A percentile compares a stretch with the other conserved stretches of the same genome.
phyloP scores from a whole-genome alignment of 1,284 basidiomycete genomes.

The Microbotryum lychnidis-dioicae region DNA sequence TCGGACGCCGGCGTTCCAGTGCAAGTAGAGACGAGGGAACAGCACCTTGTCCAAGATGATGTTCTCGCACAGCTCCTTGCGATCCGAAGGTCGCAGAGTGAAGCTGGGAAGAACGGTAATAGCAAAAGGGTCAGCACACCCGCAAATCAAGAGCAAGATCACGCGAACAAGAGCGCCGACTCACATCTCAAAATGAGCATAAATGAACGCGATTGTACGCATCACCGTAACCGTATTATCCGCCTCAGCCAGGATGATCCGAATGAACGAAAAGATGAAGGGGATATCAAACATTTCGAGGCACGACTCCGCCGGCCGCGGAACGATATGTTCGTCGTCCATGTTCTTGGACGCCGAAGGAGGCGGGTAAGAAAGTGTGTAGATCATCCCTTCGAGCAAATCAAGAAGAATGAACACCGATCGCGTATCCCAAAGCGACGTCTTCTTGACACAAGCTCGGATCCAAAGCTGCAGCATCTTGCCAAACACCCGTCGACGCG shows the following conservation, averaged over 20 bases:
- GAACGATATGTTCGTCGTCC: conserved; percentile 34
- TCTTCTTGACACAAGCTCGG: conserved; percentile 43
- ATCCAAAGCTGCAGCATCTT: conserved; percentile 46
- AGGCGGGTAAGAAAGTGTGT: conserved; percentile 33
- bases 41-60: conserved; percentile 43
- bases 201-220: conserved; percentile 46
- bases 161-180: conserved; percentile 7
- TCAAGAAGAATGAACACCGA: conserved; percentile 43
- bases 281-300: conserved; percentile 42
- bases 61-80: conserved; percentile 43
- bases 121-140: neutral
- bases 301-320: conserved; percentile 15
- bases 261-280: conserved; percentile 44
- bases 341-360: conserved; percentile 37
- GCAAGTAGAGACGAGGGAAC: conserved; percentile 45
- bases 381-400: conserved; percentile 35
- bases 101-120: conserved; percentile 34
- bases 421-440: conserved; percentile 47
- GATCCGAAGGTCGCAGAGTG: conserved; percentile 41
- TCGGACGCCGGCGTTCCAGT: conserved; percentile 47
- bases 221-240: conserved; percentile 48
- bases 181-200: conserved; percentile 46
- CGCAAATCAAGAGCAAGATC: neutral
- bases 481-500: conserved; percentile 40
- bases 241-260: conserved; percentile 44